These are phyloP conservation scores for Vigna angularis DNA, from an alignment of 306 rosid genomes.

Conservation along the genomic window DNA sequence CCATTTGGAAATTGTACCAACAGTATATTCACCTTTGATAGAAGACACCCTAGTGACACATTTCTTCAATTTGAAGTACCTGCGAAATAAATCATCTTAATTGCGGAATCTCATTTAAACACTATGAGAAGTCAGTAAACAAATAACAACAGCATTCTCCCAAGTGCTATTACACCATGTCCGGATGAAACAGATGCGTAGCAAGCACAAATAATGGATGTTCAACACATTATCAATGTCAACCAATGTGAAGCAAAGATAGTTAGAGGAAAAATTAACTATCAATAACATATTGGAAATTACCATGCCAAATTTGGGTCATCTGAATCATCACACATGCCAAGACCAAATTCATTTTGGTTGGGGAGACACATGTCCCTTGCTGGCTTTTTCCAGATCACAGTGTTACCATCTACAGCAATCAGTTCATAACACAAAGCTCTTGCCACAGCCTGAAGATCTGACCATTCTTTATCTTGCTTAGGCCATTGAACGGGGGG, in stretches of 20 bases:
- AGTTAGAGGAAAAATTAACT: slow-evolving; percentile 11
- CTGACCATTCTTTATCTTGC: slow-evolving; percentile 99
- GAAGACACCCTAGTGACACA: slow-evolving; percentile 73
- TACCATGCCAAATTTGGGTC: slow-evolving; percentile 90
- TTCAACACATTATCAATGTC: slow-evolving; percentile 19
- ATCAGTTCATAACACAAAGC: slow-evolving; percentile 90
- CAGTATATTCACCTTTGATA: slow-evolving; percentile 73
- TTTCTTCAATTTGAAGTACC: slow-evolving; percentile 85
- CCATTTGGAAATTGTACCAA: slow-evolving; percentile 88
- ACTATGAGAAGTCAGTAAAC: slow-evolving; percentile 7
- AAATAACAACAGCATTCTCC: slow-evolving; percentile 8
- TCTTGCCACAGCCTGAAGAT: slow-evolving; percentile 94
- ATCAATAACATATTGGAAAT: slow-evolving; percentile 34
- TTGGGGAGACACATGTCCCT: slow-evolving; percentile 78
- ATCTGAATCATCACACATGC: slow-evolving; percentile 76
- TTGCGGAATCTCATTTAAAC: slow-evolving; percentile 38
- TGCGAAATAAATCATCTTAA: slow-evolving; percentile 50
- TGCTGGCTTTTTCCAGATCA: slow-evolving; percentile 90
- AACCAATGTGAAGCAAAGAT: slow-evolving; percentile 26
- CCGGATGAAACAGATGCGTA: slow-evolving; percentile 14
- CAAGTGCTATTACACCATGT: not conserved
- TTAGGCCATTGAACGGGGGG: slow-evolving; percentile 98
- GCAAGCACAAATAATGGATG: slow-evolving; percentile 1
- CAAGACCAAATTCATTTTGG: slow-evolving; percentile 89
- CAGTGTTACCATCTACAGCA: slow-evolving; percentile 93